phyloP scores from a whole-genome alignment of 2,329 filamentous ascomycete genomes.

The Knufia fluminis region DNA sequence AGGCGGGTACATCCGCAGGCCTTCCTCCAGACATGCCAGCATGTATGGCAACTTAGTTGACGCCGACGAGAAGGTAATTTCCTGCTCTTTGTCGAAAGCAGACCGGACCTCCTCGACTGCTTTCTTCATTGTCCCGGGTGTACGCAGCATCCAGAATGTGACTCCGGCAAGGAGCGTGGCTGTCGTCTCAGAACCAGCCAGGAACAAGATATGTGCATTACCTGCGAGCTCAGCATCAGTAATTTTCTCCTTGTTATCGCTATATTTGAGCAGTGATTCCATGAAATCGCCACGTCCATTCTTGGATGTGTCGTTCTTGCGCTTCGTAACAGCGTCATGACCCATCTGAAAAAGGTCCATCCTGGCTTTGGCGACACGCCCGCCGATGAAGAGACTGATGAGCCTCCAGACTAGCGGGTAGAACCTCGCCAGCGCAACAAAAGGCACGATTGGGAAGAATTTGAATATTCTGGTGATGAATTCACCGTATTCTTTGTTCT shows the following conservation, averaged over 20 bases:
- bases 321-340: background rate
- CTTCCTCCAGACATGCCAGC: conserved; percentile 35
- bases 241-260: conserved; percentile 13
- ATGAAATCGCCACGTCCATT: conserved; percentile 13
- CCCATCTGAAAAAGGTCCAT: background rate
- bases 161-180: conserved; percentile 36
- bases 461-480: conserved; percentile 24
- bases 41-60: conserved; percentile 31
- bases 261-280: conserved; percentile 11
- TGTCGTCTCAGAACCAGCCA: conserved; percentile 40
- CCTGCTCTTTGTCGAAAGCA: conserved; percentile 28
- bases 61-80: conserved; percentile 32
- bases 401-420: conserved; percentile 1
- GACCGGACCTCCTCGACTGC: conserved; percentile 34
- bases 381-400: conserved; percentile 1
- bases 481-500: conserved; percentile 21
- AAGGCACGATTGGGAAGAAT: conserved; percentile 12
- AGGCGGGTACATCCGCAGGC: conserved; percentile 35
- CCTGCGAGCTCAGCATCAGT: conserved; percentile 27
- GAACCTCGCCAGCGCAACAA: conserved; percentile 13
- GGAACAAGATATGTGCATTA: conserved; percentile 28
- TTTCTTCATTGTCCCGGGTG: conserved; percentile 26
- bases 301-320: background rate
- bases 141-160: conserved; percentile 33
- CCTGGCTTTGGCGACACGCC: background rate